phyloP scores from a whole-genome alignment of 1,139 yeast genomes.

The Protomyces inundatus region DNA sequence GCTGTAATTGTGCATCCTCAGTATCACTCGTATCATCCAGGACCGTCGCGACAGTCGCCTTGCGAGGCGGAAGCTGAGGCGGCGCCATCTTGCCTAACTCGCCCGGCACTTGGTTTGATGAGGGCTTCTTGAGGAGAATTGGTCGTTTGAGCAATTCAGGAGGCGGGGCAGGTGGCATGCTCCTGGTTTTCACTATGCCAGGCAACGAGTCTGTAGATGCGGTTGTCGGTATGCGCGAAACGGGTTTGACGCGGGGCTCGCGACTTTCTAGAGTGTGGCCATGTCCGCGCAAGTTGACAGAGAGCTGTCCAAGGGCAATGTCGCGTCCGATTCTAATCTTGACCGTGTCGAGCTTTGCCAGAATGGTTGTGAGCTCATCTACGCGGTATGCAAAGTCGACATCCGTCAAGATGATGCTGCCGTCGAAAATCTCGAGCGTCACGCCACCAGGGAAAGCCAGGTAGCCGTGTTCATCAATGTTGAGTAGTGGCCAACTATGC shows the following conservation, averaged over 20 bases:
- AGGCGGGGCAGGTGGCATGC: slow-evolving; percentile 1
- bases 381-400: slow-evolving; percentile 12
- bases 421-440: slow-evolving; percentile 2
- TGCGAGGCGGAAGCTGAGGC: background rate
- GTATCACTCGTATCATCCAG: background rate
- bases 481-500: slow-evolving; percentile 11
- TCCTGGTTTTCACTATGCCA: background rate
- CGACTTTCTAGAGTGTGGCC: background rate
- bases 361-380: slow-evolving; percentile 6
- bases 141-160: slow-evolving; percentile 7
- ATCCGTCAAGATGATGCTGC: slow-evolving; percentile 1
- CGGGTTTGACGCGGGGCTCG: background rate
- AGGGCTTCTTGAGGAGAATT: background rate
- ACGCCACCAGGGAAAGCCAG: slow-evolving; percentile 6
- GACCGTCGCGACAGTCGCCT: background rate
- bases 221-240: slow-evolving; percentile 1
- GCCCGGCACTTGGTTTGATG: background rate
- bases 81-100: background rate
- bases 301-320: slow-evolving; percentile 1
- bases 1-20: slow-evolving; percentile 1
- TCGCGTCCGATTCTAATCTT: slow-evolving; percentile 9
- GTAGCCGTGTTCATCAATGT: slow-evolving; percentile 9
- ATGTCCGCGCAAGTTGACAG: slow-evolving; percentile 10
- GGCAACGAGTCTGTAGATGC: background rate
- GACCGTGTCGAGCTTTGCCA: slow-evolving; percentile 9